A percentile compares a stretch with the other conserved stretches of the same genome.
These are phyloP conservation scores for Coix lacrymajobi DNA, from an alignment of 176 grass and related monocot species.

Conservation along the genomic window DNA sequence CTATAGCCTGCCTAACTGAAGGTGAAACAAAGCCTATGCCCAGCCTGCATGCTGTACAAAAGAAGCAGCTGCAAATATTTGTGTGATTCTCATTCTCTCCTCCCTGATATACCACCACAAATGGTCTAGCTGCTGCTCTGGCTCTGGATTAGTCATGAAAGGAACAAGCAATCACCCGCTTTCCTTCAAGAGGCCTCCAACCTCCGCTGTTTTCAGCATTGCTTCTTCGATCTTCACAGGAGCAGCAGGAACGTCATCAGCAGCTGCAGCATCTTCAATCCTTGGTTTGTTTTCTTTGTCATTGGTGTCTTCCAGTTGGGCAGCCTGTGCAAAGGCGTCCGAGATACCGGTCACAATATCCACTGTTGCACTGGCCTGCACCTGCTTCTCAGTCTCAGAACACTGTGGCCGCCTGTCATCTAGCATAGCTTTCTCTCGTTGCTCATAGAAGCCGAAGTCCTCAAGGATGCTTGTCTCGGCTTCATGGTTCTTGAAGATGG, in stretches of 20 bases:
- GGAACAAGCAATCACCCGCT: background rate
- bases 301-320: constrained; percentile 31
- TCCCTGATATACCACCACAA: background rate
- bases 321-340: constrained; percentile 28
- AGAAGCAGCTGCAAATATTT: background rate
- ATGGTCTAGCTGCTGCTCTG: background rate
- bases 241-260: background rate
- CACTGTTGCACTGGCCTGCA: background rate
- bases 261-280: constrained; percentile 10
- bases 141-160: background rate
- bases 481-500: constrained; percentile 66
- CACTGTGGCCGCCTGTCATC: constrained; percentile 41
- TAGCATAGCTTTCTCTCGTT: constrained; percentile 63
- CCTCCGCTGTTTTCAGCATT: background rate
- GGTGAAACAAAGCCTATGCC: background rate
- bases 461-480: constrained; percentile 53
- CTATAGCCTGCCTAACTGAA: constrained; percentile 8
- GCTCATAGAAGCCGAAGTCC: constrained; percentile 70
- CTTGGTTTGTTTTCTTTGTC: background rate
- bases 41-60: constrained; percentile 27
- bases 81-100: background rate
- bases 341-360: constrained; percentile 30
- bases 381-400: constrained; percentile 1
- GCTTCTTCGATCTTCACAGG: constrained; percentile 30
- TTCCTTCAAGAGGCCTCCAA: background rate